Percentiles rank a stretch among this genome's conserved stretches.
phyloP scores from a whole-genome alignment of 306 rosid genomes.

The Trifolium subterraneum region DNA sequence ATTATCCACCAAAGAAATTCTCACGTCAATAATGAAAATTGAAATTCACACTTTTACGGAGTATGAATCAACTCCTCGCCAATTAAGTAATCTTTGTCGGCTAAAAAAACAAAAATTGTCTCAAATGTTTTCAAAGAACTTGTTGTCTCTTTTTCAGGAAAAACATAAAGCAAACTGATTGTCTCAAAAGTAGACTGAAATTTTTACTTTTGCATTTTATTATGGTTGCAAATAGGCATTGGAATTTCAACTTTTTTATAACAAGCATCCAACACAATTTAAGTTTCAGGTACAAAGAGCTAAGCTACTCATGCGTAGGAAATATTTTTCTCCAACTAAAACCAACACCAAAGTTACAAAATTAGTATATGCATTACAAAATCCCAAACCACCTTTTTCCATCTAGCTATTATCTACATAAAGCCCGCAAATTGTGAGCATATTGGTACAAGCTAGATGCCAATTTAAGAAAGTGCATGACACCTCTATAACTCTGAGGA shows the following conservation, averaged over 20 bases:
- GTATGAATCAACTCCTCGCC: too few relatives aligned
- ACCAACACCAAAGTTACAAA: slow-evolving; percentile 5
- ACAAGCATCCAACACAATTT: background rate
- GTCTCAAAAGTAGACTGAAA: background rate
- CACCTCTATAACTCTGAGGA: slow-evolving; percentile 23
- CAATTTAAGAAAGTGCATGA: slow-evolving; percentile 6
- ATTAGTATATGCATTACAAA: slow-evolving; percentile 36
- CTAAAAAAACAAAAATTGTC: background rate
- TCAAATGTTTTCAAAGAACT: background rate
- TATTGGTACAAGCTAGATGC: slow-evolving; percentile 12
- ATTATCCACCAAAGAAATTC: too few relatives aligned
- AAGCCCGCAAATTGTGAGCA: slow-evolving; percentile 6
- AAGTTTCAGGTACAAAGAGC: background rate
- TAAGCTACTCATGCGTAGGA: background rate
- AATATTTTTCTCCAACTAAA: slow-evolving; percentile 10
- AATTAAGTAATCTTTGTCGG: too few relatives aligned
- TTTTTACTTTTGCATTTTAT: background rate
- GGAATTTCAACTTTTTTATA: background rate
- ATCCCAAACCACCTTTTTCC: slow-evolving; percentile 7
- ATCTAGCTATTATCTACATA: slow-evolving; percentile 33
- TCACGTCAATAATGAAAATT: too few relatives aligned
- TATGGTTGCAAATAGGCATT: background rate
- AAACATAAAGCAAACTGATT: background rate
- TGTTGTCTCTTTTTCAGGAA: too few relatives aligned
- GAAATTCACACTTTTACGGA: too few relatives aligned